Conservation (phyloP, 768 basidiomycete species). For the Candolleomyces eurysporus region DNA sequence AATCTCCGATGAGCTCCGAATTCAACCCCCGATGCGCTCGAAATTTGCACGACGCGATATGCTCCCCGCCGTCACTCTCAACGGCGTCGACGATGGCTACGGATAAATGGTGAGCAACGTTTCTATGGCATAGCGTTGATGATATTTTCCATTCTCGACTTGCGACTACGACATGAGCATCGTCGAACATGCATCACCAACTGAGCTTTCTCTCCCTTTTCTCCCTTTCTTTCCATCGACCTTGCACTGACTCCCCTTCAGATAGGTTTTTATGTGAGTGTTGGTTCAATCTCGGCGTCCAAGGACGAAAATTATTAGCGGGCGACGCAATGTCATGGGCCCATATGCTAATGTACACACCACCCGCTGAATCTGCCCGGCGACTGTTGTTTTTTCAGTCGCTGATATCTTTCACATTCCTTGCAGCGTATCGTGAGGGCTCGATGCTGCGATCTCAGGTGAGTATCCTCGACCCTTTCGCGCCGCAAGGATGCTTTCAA, state of each 20-base stretch:
- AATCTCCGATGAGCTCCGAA: too few relatives aligned
- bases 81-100: background rate
- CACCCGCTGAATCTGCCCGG: constrained; percentile 6
- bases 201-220: constrained; percentile 4
- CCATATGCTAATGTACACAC: constrained; percentile 11
- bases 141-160: constrained; percentile 11
- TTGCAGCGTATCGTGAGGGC: background rate
- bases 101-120: background rate
- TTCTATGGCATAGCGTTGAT: constrained; percentile 3
- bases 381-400: background rate
- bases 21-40: background rate
- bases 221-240: background rate
- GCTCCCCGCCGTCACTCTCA: background rate
- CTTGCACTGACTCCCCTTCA: constrained; percentile 3
- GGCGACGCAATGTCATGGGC: constrained; percentile 9
- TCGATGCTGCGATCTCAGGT: background rate
- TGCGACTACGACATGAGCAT: constrained; percentile 9
- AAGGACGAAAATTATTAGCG: constrained; percentile 14
- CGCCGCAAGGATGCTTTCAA: constrained; percentile 6
- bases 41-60: background rate
- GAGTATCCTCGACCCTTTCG: background rate
- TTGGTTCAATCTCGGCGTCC: background rate
- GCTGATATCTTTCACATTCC: background rate
- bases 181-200: constrained; percentile 16
- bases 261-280: constrained; percentile 4